phyloP scores from a whole-genome alignment of 31 red algal genomes.

The Pterothamnion heteromorphum region DNA sequence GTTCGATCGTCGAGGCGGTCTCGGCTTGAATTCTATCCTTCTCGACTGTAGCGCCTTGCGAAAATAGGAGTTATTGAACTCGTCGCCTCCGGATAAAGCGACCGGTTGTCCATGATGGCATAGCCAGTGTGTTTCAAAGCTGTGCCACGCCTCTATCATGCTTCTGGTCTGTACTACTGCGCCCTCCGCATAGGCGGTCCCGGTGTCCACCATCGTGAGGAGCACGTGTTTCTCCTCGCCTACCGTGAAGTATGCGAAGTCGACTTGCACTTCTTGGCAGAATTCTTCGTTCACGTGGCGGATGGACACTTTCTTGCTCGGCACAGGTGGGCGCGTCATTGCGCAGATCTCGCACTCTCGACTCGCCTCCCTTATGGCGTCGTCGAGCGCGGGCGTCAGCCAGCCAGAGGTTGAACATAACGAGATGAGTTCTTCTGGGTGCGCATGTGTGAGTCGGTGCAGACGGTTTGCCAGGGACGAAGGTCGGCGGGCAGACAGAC shows the following conservation, averaged over 20 bases:
- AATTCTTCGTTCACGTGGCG: slow-evolving; percentile 31
- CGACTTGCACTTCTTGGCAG: slow-evolving; percentile 17
- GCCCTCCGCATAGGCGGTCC: slow-evolving; percentile 29
- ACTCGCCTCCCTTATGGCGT: no score
- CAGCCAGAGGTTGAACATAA: no score
- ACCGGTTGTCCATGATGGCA: neutral
- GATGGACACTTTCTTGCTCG: slow-evolving; percentile 38
- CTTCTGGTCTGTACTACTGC: neutral
- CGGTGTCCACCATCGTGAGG: neutral
- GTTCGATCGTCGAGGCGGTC: slow-evolving; percentile 34
- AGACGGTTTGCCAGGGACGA: no score
- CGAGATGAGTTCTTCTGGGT: no score
- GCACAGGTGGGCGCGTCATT: neutral
- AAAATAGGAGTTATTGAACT: neutral
- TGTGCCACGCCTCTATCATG: neutral
- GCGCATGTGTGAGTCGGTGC: no score
- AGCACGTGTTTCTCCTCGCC: neutral
- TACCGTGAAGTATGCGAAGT: slow-evolving; percentile 5
- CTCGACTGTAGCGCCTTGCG: neutral
- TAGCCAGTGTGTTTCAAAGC: slow-evolving; percentile 42
- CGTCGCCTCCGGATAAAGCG: slow-evolving; percentile 37
- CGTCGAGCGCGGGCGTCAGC: no score
- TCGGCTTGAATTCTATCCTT: slow-evolving; percentile 28
- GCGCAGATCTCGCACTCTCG: neutral
- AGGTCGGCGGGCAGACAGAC: no score